phyloP scores from a whole-genome alignment of 345 rosid species.

The Capsella bursapastoris region DNA sequence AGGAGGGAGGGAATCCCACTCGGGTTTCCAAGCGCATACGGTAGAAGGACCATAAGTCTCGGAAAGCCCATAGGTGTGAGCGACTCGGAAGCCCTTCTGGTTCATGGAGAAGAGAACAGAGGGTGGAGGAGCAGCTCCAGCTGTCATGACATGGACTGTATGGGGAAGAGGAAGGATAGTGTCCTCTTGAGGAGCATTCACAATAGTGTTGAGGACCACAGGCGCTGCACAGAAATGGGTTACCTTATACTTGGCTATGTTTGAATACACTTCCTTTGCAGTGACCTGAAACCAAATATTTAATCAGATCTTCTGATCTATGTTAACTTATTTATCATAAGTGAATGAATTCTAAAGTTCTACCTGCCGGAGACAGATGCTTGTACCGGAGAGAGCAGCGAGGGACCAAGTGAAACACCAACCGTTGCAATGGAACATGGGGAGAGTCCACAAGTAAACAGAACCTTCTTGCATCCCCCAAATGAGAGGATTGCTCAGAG shows the following conservation, averaged over 20 bases:
- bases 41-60: constrained; percentile 93
- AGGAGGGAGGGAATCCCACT: constrained; percentile 81
- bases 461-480: constrained; percentile 96
- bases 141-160: constrained; percentile 78
- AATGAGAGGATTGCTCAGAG: constrained; percentile 60
- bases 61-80: constrained; percentile 91
- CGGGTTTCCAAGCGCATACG: constrained; percentile 89
- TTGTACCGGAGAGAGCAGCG: constrained; percentile 80
- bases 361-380: constrained; percentile 94
- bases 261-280: constrained; percentile 79
- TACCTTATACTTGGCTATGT: constrained; percentile 71
- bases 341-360: constrained; percentile 1
- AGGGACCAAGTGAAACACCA: constrained; percentile 94
- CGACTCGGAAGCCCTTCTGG: constrained; percentile 73
- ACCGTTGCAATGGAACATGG: constrained; percentile 93
- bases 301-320: constrained; percentile 1
- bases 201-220: constrained; percentile 79
- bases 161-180: constrained; percentile 86
- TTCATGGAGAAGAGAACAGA: constrained; percentile 74
- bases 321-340: neutral
- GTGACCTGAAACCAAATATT: constrained; percentile 59
- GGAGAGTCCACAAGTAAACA: constrained; percentile 92
- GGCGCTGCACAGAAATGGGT: constrained; percentile 96
- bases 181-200: constrained; percentile 74
- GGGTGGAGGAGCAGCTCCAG: constrained; percentile 94